phyloP scores from a whole-genome alignment of 2,329 filamentous ascomycete species.

The Cordyceps pruinosa region DNA sequence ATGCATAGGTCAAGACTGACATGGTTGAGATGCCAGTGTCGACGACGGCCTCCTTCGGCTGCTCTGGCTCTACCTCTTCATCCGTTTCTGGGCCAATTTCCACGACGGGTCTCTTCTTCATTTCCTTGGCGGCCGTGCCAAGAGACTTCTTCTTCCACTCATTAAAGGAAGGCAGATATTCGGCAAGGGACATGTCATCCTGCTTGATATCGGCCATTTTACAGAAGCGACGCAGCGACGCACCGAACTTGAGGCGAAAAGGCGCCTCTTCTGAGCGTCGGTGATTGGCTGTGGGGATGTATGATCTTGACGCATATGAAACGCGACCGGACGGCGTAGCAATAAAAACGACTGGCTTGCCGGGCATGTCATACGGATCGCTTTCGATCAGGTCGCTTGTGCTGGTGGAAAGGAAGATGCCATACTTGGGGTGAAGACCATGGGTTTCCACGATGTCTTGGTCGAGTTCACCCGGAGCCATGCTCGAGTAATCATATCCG shows the following conservation, averaged over 20 bases:
- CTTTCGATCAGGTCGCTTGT: slow-evolving; percentile 37
- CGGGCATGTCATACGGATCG: slow-evolving; percentile 35
- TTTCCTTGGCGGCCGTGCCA: slow-evolving; percentile 28
- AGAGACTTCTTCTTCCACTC: slow-evolving; percentile 29
- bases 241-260: slow-evolving; percentile 28
- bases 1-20: slow-evolving; percentile 17
- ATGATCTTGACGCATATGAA: slow-evolving; percentile 42
- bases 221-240: slow-evolving; percentile 32
- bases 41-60: slow-evolving; percentile 9
- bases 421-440: slow-evolving; percentile 45
- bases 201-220: slow-evolving; percentile 26
- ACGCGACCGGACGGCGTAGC: slow-evolving; percentile 40
- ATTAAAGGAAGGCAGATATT: slow-evolving; percentile 27
- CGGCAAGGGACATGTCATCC: slow-evolving; percentile 27
- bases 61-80: slow-evolving; percentile 19
- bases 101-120: slow-evolving; percentile 24
- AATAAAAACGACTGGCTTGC: slow-evolving; percentile 43
- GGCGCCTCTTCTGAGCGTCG: slow-evolving; percentile 28
- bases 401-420: slow-evolving; percentile 44
- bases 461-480: slow-evolving; percentile 45
- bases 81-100: slow-evolving; percentile 21
- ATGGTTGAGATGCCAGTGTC: slow-evolving; percentile 12
- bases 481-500: slow-evolving; percentile 45
- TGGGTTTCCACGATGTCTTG: slow-evolving; percentile 42
- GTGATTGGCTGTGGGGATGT: slow-evolving; percentile 29